Base-by-base conservation (phyloP, 768 basidiomycete genomes). In the Goffeauzyma gilvescens region DNA sequence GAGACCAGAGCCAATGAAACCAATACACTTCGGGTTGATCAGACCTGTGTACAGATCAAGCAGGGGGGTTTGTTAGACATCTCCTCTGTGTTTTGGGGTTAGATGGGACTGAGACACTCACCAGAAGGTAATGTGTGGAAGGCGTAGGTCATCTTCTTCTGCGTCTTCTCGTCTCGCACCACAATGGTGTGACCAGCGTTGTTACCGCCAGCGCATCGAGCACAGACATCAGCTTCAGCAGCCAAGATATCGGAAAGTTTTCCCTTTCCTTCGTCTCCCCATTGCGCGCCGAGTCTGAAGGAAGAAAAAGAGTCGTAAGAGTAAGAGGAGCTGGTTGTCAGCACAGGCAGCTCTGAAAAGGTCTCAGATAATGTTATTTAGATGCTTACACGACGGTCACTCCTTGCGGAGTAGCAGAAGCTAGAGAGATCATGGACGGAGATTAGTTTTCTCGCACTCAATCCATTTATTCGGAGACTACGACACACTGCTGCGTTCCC, bases 171-270 rank as follows among this genome's bases (percentile, higher is more conserved):
- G 46, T 82, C 74, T 34, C 76, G 72, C 42, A 76, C 83, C 50
- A 98, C 79, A 63, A 98, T 95, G 18, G 93, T 96, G 67, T 98
- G 93, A 2, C 93, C 93, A 18, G 93, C 93, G 61, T 98, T 98
- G 69, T 95, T 96, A 9, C 93, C 93, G 12, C 93, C 93, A 10
- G 93, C 93, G 62, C 86, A 95, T 35, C 93, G 75, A 15, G 87
- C 90, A 56, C 89, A 96, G 60, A 96, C 63, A 64, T 98, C 93
- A 46, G 74, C 71, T 32, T 89, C 74, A 12, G 80, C 82, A 28
- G 87, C 74, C 51, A 98, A 73, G 58, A 98, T 85, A 63, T 98
- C 93, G 45, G 93, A 93, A 43, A 98, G 76, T 68, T 98, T 96
- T 21, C 65, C 65, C 48, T 66, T 66, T 46, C 65, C 65, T 45